Evolutionary conservation across 805 yeast species (phyloP).

Genomic region (Candida chilensis): DNA sequence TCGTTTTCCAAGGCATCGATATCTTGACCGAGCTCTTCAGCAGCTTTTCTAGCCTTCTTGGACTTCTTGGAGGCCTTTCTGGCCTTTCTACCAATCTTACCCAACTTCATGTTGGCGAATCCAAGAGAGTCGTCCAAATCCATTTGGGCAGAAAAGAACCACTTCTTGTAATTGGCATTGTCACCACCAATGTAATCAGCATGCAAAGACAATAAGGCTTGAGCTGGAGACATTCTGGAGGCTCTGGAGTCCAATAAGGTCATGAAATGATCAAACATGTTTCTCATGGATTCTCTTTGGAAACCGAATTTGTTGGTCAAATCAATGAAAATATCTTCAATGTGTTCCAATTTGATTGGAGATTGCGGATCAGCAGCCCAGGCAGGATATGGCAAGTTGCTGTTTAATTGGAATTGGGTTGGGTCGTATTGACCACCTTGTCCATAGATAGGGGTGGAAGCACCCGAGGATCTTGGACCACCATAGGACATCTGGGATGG

Average conservation of each 20-base stretch:
- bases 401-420: slow-evolving; percentile 55
- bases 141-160: slow-evolving; percentile 85
- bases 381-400: slow-evolving; percentile 95
- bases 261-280: slow-evolving; percentile 85
- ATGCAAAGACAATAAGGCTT: slow-evolving; percentile 73
- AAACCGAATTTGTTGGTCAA: slow-evolving; percentile 78
- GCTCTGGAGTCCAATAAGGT: slow-evolving; percentile 74
- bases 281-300: slow-evolving; percentile 91
- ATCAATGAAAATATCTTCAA: slow-evolving; percentile 81
- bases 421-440: slow-evolving; percentile 46
- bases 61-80: slow-evolving; percentile 76
- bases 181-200: slow-evolving; percentile 90
- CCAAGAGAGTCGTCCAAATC: slow-evolving; percentile 83
- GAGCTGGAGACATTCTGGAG: slow-evolving; percentile 85
- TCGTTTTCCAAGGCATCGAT: slow-evolving; percentile 55
- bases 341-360: slow-evolving; percentile 75
- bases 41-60: slow-evolving; percentile 65
- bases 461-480: slow-evolving; percentile 81
- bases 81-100: slow-evolving; percentile 70
- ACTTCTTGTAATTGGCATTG: slow-evolving; percentile 73
- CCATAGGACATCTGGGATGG: slow-evolving; percentile 86
- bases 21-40: slow-evolving; percentile 56
- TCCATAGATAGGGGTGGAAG: slow-evolving; percentile 90
- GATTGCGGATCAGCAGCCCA: slow-evolving; percentile 96
- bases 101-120: slow-evolving; percentile 71